phyloP scores from a whole-genome alignment of 331 rosid species.

The Quercus phellos region DNA sequence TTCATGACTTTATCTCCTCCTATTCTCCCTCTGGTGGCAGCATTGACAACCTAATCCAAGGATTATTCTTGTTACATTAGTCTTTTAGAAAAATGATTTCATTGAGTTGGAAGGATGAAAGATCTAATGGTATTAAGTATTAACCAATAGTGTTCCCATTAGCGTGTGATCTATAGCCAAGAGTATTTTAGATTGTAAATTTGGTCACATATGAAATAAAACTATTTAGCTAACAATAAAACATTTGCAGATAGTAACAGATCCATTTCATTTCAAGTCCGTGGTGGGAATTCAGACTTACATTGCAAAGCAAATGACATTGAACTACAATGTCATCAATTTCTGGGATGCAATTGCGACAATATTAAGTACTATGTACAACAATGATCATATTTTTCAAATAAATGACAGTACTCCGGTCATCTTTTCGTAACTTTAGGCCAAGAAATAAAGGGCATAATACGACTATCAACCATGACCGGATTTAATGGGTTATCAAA shows the following conservation, averaged over 20 bases:
- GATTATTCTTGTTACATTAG: no score
- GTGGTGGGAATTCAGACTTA: background rate
- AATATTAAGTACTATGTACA: slow-evolving; percentile 24
- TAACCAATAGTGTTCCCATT: no score
- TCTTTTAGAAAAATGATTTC: no score
- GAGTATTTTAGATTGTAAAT: no score
- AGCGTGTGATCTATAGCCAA: no score
- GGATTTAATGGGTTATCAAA: background rate
- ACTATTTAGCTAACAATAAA: no score
- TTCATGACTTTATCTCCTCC: no score
- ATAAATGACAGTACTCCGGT: background rate
- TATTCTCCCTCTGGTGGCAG: no score
- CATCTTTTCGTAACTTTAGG: background rate
- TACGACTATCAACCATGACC: background rate
- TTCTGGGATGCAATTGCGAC: slow-evolving; percentile 15
- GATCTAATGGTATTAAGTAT: no score
- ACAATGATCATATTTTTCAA: background rate
- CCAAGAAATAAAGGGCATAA: background rate
- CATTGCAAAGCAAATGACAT: slow-evolving; percentile 18
- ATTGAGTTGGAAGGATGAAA: no score
- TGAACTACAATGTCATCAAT: slow-evolving; percentile 9
- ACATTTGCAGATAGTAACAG: background rate
- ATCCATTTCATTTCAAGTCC: background rate
- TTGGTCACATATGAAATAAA: no score
- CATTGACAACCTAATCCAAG: no score